Base-by-base conservation (phyloP, 106 monocot species). In the Dendrobium nobile region DNA sequence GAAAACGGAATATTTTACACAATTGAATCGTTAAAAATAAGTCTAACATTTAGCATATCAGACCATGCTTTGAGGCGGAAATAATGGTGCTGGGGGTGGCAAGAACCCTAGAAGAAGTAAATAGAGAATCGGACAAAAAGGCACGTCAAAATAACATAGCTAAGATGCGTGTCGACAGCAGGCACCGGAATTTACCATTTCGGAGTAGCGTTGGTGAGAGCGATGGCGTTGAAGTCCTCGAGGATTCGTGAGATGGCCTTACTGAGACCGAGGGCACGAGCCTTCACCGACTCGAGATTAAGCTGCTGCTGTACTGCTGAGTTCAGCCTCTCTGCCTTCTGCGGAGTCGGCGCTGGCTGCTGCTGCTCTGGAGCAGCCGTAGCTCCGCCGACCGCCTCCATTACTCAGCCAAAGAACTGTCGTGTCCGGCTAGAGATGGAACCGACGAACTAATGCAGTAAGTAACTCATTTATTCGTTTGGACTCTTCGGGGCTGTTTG, bases 191-290 rank as follows among this genome's bases (percentile, higher is more conserved):
- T 19, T 56, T 77, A 91, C 97, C 97, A 98, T 68, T 91, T 98
- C 56, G 97, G 97, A 64, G 82, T 54, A 75, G 89, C 68, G 77
- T 87, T 98, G 84, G 91, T 72, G 47, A 91, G 90, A 65, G 88
- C 78, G 77, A 86, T 81, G 80, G 80, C 84, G 76, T 98, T 90
- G 79, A 98, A 92, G 19, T 98, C 92, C 54, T 94, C 97, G 48
- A 98, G 90, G 82, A 98, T 98, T 37, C 97, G 94, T 44, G 97
- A 86, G 54, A 98, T 92, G 68, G 94, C 86, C 77, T 98, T 98
- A 85, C 48, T 92, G 56, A 98, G 94, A 28, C 97, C 91, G 24
- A 89, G 41, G 19, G 97, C 94, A 5, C 97, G 97, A 59, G 87
- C 85, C 84, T 87, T 89, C 47, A 98, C 91, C 22, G 91, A 94